Conservation (phyloP, 768 basidiomycete genomes). For the Royoungia palumana region DNA sequence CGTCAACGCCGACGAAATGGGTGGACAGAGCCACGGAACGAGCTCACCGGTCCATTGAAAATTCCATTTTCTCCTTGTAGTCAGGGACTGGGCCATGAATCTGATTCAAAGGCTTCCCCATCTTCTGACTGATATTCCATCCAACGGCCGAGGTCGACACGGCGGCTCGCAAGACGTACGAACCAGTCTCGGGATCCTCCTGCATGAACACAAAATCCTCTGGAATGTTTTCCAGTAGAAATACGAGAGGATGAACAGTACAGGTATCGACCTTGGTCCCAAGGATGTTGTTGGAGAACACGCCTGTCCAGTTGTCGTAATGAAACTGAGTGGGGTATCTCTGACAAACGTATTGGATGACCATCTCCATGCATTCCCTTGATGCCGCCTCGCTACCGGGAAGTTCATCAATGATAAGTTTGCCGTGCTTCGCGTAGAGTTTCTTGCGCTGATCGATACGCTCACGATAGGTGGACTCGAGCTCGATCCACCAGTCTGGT, state of each 20-base stretch:
- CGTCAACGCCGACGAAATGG: background rate
- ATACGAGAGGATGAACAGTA: slow-evolving; percentile 35
- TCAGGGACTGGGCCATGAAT: slow-evolving; percentile 49
- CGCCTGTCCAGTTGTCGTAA: slow-evolving; percentile 31
- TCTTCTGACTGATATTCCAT: slow-evolving; percentile 47
- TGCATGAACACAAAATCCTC: slow-evolving; percentile 49
- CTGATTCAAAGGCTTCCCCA: slow-evolving; percentile 44
- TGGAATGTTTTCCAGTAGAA: slow-evolving; percentile 50
- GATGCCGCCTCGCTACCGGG: slow-evolving; percentile 50
- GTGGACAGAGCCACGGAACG: background rate
- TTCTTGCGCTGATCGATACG: slow-evolving; percentile 42
- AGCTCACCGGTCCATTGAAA: slow-evolving; percentile 47
- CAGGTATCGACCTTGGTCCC: slow-evolving; percentile 27
- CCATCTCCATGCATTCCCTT: slow-evolving; percentile 52
- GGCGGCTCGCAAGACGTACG: slow-evolving; percentile 44
- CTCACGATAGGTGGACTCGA: slow-evolving; percentile 48
- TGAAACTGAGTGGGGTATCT: slow-evolving; percentile 56
- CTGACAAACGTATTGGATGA: slow-evolving; percentile 52
- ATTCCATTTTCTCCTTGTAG: slow-evolving; percentile 46
- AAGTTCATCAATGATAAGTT: slow-evolving; percentile 41
- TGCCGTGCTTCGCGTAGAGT: slow-evolving; percentile 39
- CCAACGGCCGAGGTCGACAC: slow-evolving; percentile 48
- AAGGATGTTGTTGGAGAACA: slow-evolving; percentile 45
- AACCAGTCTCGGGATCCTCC: slow-evolving; percentile 39
- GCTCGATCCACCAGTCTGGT: slow-evolving; percentile 55